These are phyloP conservation scores for Penicillium coprophilum DNA, from an alignment of 495 filamentous ascomycete species.

Conservation along the genomic window DNA sequence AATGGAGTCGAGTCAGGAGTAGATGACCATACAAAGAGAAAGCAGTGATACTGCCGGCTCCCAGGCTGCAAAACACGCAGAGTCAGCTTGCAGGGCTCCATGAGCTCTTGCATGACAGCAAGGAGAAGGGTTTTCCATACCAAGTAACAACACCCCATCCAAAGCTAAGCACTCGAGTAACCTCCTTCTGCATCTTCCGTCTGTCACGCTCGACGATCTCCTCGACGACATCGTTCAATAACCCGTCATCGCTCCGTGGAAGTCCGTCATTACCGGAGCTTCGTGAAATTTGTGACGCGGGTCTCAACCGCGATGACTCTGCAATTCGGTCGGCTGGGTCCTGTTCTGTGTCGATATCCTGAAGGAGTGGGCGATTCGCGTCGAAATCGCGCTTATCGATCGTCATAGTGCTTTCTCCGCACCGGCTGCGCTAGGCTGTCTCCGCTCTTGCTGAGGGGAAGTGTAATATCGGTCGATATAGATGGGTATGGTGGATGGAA, in stretches of 20 bases:
- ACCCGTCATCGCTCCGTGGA: slow-evolving; percentile 49
- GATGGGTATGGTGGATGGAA: not conserved
- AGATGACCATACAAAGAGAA: slow-evolving; percentile 91
- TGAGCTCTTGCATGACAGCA: not conserved
- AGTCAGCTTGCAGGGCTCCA: slow-evolving; percentile 12
- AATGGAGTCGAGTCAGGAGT: slow-evolving; percentile 78
- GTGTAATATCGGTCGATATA: not conserved
- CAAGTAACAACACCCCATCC: slow-evolving; percentile 60
- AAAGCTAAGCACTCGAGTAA: slow-evolving; percentile 57
- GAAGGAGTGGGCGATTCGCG: slow-evolving; percentile 46
- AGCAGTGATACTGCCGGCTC: slow-evolving; percentile 79
- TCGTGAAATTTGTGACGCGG: slow-evolving; percentile 25
- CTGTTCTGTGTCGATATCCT: slow-evolving; percentile 33
- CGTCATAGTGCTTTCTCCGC: slow-evolving; percentile 29
- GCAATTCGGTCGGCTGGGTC: slow-evolving; percentile 16
- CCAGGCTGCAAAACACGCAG: slow-evolving; percentile 50
- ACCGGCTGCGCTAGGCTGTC: not conserved
- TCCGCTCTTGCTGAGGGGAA: not conserved
- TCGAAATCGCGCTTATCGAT: slow-evolving; percentile 65
- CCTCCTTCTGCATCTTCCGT: slow-evolving; percentile 49
- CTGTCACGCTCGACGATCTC: slow-evolving; percentile 60
- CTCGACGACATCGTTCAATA: slow-evolving; percentile 60
- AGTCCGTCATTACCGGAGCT: slow-evolving; percentile 14
- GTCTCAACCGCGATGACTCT: slow-evolving; percentile 14
- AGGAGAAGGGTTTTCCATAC: slow-evolving; percentile 29